A percentile compares a stretch with the other conserved stretches of the same genome.
These are phyloP conservation scores for Xerocomellus amylosporus DNA, from an alignment of 768 basidiomycete species.

Conservation along the genomic window DNA sequence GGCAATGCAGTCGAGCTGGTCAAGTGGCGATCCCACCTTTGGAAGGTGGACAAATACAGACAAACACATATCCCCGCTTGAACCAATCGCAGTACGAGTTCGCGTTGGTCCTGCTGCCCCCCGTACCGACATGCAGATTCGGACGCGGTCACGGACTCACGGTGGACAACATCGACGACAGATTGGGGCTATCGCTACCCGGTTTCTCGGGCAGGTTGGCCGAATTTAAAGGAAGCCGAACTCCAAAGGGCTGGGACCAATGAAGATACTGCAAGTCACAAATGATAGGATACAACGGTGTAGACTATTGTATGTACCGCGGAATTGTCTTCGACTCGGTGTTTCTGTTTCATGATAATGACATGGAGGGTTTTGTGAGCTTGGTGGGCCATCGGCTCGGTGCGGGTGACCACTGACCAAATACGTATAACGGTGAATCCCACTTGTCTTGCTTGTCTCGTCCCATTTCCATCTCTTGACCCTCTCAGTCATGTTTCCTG, in stretches of 20 bases:
- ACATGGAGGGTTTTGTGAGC: no score
- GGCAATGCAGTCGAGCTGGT: background rate
- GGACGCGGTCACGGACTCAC: background rate
- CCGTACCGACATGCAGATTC: background rate
- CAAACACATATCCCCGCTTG: slow-evolving; percentile 10
- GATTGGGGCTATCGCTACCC: background rate
- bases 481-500: slow-evolving; percentile 18
- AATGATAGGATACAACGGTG: background rate
- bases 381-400: slow-evolving; percentile 3
- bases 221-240: background rate
- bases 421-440: slow-evolving; percentile 6
- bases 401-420: slow-evolving; percentile 23
- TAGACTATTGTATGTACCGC: background rate
- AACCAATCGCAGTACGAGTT: background rate
- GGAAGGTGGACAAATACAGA: slow-evolving; percentile 15
- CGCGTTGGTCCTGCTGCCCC: background rate
- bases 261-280: background rate
- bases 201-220: background rate
- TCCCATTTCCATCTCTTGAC: slow-evolving; percentile 46
- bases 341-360: background rate
- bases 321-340: background rate
- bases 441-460: background rate
- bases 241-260: background rate
- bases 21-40: background rate
- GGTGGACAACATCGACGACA: background rate